These are phyloP conservation scores for Saccharomyces hybrid DNA, from an alignment of 1,139 yeast genomes.

Conservation along the genomic window DNA sequence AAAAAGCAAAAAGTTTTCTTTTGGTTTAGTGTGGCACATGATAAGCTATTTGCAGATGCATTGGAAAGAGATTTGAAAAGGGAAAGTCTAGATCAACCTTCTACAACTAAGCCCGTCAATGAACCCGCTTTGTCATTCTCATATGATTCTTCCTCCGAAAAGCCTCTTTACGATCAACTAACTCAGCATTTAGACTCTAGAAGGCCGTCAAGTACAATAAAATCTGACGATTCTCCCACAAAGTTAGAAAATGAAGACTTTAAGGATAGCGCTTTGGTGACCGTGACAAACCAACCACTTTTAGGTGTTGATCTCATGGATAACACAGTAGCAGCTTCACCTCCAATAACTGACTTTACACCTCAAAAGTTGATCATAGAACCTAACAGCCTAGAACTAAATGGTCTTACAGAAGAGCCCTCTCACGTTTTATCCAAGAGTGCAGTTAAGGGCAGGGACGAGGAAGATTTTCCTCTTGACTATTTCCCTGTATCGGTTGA, in stretches of 20 bases:
- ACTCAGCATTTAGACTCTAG: conserved; percentile 10
- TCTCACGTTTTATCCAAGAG: not conserved
- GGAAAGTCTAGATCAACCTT: conserved; percentile 45
- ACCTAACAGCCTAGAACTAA: not conserved
- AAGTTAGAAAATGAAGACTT: not conserved
- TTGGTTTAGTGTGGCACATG: conserved; percentile 96
- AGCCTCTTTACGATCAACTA: conserved; percentile 25
- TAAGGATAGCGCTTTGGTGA: not conserved
- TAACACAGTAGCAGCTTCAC: not conserved
- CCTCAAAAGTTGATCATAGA: not conserved
- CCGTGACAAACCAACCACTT: not conserved
- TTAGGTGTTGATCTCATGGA: not conserved
- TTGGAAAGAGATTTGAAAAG: conserved; percentile 85
- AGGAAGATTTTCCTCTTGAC: conserved; percentile 56
- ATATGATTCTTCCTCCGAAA: conserved; percentile 33
- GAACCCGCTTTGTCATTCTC: conserved; percentile 61
- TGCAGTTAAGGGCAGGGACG: conserved; percentile 27
- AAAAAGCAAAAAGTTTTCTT: conserved; percentile 95
- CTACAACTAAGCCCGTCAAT: conserved; percentile 52
- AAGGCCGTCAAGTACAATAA: not conserved
- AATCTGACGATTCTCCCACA: not conserved
- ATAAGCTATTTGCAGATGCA: conserved; percentile 87
- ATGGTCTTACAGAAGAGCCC: not conserved
- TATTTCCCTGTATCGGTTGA: conserved; percentile 41
- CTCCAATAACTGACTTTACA: not conserved